Evolutionary conservation across 148 eudicot genomes (phyloP).

Genomic region (Salicornia ramosissima): DNA sequence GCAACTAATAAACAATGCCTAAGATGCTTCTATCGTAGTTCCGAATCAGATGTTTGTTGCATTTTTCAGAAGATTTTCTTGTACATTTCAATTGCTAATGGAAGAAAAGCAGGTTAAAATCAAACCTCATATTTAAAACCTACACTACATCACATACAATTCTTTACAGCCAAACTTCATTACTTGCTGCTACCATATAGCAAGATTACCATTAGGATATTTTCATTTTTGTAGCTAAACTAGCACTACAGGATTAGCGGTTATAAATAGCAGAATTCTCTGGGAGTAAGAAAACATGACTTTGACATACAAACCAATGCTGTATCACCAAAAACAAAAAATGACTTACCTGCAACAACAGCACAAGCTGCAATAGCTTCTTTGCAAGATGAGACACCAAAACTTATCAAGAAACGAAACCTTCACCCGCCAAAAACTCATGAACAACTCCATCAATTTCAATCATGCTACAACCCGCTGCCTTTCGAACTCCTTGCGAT

Average conservation of each 20-base stretch:
- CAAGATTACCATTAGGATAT: neutral
- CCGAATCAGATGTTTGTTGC: too few species aligned
- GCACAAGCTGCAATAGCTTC: neutral
- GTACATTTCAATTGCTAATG: neutral
- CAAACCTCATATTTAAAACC: neutral
- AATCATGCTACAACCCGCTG: slow-evolving; percentile 31
- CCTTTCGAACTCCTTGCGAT: slow-evolving; percentile 29
- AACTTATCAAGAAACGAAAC: slow-evolving; percentile 7
- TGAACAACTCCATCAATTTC: slow-evolving; percentile 36
- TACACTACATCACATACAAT: neutral
- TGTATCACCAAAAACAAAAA: too few species aligned
- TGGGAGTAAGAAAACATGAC: neutral
- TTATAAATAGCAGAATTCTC: neutral
- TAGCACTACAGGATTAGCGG: neutral
- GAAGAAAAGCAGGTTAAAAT: neutral
- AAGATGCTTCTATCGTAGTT: too few species aligned
- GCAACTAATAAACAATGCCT: too few species aligned
- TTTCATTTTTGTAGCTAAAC: neutral
- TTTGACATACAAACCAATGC: too few species aligned
- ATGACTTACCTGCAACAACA: neutral
- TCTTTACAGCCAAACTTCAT: neutral
- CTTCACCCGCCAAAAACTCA: slow-evolving; percentile 37
- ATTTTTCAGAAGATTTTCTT: neutral
- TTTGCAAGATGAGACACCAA: neutral
- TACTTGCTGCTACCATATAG: neutral